These are phyloP conservation scores for Candida suzukii DNA, from an alignment of 805 yeast species.

Conservation along the genomic window DNA sequence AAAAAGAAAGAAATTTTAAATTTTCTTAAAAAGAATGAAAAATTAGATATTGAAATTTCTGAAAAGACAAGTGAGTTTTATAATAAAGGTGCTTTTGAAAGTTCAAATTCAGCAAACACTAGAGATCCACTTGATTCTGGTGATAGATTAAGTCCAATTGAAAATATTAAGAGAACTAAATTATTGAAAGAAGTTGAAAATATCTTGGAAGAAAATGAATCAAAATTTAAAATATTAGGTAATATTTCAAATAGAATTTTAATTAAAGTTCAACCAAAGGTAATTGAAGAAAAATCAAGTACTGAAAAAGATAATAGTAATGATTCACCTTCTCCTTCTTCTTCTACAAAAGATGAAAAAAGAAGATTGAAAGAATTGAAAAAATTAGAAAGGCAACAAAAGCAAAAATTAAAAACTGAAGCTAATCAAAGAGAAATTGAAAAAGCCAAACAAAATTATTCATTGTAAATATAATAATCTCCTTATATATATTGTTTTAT, in stretches of 20 bases:
- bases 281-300: slow-evolving; percentile 21
- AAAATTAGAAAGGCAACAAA: slow-evolving; percentile 28
- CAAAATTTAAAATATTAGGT: slow-evolving; percentile 23
- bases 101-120: too few species aligned
- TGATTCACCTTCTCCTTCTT: slow-evolving; percentile 10
- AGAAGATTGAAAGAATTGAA: slow-evolving; percentile 24
- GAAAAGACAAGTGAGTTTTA: slow-evolving; percentile 25
- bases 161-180: slow-evolving; percentile 25
- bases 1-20: slow-evolving; percentile 42
- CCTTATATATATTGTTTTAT: too few species aligned
- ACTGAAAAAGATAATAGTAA: slow-evolving; percentile 14
- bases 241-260: slow-evolving; percentile 10
- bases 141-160: too few species aligned
- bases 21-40: slow-evolving; percentile 36
- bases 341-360: slow-evolving; percentile 21
- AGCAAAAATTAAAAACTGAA: slow-evolving; percentile 15
- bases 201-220: slow-evolving; percentile 10
- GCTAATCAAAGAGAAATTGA: neutral
- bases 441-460: neutral
- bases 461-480: too few species aligned
- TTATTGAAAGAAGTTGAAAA: slow-evolving; percentile 21
- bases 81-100: too few species aligned
- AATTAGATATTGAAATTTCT: slow-evolving; percentile 34
- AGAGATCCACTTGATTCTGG: too few species aligned
- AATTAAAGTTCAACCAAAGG: slow-evolving; percentile 8